Conservation (phyloP, 345 rosid genomes). For the Bruguiera parviflora region DNA sequence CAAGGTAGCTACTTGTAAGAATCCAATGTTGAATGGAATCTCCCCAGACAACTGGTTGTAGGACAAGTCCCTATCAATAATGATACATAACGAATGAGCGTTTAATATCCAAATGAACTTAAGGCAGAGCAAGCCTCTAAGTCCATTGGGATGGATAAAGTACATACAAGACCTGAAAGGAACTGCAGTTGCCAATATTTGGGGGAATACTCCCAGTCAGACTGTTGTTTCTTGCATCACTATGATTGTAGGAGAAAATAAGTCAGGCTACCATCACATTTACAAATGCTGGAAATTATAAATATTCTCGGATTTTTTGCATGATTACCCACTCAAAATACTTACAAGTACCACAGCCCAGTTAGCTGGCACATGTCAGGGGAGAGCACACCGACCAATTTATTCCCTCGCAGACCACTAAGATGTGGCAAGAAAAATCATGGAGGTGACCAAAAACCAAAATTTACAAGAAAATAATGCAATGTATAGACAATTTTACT, state of each 20-base stretch:
- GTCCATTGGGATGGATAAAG: constrained; percentile 17
- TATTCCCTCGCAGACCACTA: constrained; percentile 95
- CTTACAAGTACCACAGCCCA: constrained; percentile 98
- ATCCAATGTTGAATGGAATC: constrained; percentile 96
- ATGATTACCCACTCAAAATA: constrained; percentile 6
- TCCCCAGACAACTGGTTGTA: constrained; percentile 83
- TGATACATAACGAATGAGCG: not conserved
- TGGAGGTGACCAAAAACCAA: not conserved
- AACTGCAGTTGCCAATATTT: constrained; percentile 92
- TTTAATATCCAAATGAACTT: not conserved
- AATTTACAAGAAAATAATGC: not conserved
- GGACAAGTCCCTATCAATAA: constrained; percentile 75
- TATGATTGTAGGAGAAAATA: constrained; percentile 23
- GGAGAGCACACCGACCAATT: constrained; percentile 79
- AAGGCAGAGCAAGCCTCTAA: not conserved
- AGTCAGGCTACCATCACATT: constrained; percentile 2
- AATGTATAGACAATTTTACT: no score
- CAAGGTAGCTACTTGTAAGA: constrained; percentile 98
- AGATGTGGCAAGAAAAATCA: not conserved
- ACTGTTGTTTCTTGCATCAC: constrained; percentile 95
- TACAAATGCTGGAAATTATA: no score
- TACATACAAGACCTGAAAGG: constrained; percentile 99
- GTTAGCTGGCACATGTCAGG: constrained; percentile 94
- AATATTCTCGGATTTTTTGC: no score
- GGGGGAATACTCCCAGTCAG: constrained; percentile 88